These are phyloP conservation scores for Boletus vinaceobasis DNA, from an alignment of 768 basidiomycete species.

Conservation along the genomic window DNA sequence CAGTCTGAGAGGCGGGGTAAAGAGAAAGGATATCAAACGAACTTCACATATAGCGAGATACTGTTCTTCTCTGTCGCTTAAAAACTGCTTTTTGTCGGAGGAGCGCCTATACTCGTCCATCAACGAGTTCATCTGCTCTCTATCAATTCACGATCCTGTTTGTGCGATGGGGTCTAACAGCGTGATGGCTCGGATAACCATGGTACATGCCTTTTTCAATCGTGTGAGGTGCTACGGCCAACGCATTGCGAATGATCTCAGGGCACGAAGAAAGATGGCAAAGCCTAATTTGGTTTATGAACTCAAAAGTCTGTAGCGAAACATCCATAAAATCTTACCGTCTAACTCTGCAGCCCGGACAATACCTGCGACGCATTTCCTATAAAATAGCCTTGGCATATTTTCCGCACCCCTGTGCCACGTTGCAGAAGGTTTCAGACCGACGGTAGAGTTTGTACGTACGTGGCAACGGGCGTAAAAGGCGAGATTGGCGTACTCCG, in stretches of 20 bases:
- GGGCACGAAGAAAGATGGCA: not conserved
- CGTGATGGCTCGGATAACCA: not conserved
- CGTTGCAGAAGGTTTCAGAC: not conserved
- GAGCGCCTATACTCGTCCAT: not conserved
- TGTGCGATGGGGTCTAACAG: not conserved
- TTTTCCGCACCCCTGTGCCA: slow-evolving; percentile 9
- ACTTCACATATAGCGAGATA: not conserved
- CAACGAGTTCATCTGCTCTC: slow-evolving; percentile 9
- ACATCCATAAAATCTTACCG: not conserved
- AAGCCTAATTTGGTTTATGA: slow-evolving; percentile 2
- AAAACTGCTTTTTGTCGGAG: not conserved
- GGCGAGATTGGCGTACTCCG: slow-evolving; percentile 42
- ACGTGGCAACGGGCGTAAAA: slow-evolving; percentile 29
- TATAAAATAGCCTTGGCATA: not conserved
- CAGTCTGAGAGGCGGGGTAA: not conserved
- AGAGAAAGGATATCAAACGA: not conserved
- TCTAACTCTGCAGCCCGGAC: not conserved
- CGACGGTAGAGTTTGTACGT: not conserved
- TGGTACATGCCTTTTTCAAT: not conserved
- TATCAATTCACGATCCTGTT: slow-evolving; percentile 1
- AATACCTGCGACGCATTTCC: slow-evolving; percentile 14
- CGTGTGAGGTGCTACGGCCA: not conserved
- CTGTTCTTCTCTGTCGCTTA: not conserved
- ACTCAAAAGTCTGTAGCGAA: not conserved
- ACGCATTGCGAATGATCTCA: not conserved